Evolutionary conservation across 139 green algal genomes (phyloP).

Genomic region (Closterium sp.): DNA sequence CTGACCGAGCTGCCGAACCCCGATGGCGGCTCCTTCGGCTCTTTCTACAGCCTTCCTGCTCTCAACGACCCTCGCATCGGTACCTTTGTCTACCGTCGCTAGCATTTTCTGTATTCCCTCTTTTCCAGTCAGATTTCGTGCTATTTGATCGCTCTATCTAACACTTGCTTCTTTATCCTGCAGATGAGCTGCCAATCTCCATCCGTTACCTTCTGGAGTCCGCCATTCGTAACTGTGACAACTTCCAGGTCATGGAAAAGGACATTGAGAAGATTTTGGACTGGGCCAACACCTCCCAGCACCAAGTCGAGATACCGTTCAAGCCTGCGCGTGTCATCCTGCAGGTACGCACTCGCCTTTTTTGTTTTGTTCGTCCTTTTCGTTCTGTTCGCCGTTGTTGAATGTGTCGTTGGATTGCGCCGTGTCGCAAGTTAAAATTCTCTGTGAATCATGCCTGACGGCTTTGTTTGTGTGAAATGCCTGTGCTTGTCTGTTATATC

Average conservation of each 20-base stretch:
- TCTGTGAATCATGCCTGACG: not conserved
- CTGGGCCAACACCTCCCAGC: slow-evolving; percentile 39
- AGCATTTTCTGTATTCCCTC: too few relatives aligned
- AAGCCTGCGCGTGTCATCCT: slow-evolving; percentile 50
- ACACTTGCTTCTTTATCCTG: not conserved
- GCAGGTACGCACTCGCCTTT: slow-evolving; percentile 15
- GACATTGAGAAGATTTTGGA: slow-evolving; percentile 45
- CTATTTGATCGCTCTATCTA: not conserved
- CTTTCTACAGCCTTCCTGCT: slow-evolving; percentile 29
- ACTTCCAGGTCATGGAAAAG: slow-evolving; percentile 45
- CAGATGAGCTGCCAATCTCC: slow-evolving; percentile 46
- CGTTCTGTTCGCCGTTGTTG: not conserved
- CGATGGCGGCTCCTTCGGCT: slow-evolving; percentile 24
- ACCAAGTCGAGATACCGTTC: slow-evolving; percentile 51
- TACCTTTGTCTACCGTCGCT: too few relatives aligned
- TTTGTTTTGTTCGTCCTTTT: too few relatives aligned
- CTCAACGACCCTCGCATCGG: slow-evolving; percentile 41
- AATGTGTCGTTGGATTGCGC: not conserved
- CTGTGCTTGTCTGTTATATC: not conserved
- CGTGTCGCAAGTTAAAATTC: not conserved
- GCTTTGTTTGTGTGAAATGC: not conserved
- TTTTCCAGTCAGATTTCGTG: too few relatives aligned
- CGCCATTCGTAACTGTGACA: slow-evolving; percentile 45
- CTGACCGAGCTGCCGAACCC: slow-evolving; percentile 35
- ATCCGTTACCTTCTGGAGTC: slow-evolving; percentile 40